Base-by-base conservation (phyloP, 2,329 filamentous ascomycete genomes). In the Dothideomycetes sp. region DNA sequence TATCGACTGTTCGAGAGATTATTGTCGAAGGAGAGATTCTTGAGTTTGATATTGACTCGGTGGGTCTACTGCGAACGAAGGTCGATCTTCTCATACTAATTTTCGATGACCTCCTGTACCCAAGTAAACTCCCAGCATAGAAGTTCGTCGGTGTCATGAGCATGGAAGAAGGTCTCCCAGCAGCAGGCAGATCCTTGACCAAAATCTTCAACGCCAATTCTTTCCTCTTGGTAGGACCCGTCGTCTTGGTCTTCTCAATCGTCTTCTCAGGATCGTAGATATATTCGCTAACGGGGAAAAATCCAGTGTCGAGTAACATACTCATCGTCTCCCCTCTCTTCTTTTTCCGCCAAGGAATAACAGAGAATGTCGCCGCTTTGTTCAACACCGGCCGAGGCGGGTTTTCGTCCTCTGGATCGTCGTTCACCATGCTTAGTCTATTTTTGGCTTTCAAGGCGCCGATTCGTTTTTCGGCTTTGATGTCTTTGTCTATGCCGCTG, bases 261-360 rank as follows among this genome's bases (percentile, higher is more conserved):
- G 38, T 17, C 2, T 32, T 29, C 7, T 32, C 32, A 4, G 19
- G 23, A 22, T 42, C 25, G 9, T 42, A 42, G n/a, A 42, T 35
- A 7, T 28, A 42, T 13, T 42, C 39, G 9, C 27, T 23, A 6
- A 42, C 32, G 3, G 48, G 47, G 32, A 55, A 56, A 44, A 57
- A 55, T 12, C 53, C 53, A n/a, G 47, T 45, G 12, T 54, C 51
- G 4, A 56, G 41, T 4, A 56, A 46, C 54, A 55, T 55, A 32
- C 53, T 55, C 51, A 56, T 53, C 4, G 53, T 55, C 44, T 54
- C 50, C 27, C 43, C 36, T 18, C 16, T 29, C 7, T 10, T 4
- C 6, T 33, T 38, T 17, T 25, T 32, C 4, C 42, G 34, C 42
- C 42, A 44, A 9, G 42, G 42, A 16, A 44, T 35, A 9, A 32